phyloP scores from a whole-genome alignment of 164 flowering plant genomes.

The Chloranthus sessilifolius region DNA sequence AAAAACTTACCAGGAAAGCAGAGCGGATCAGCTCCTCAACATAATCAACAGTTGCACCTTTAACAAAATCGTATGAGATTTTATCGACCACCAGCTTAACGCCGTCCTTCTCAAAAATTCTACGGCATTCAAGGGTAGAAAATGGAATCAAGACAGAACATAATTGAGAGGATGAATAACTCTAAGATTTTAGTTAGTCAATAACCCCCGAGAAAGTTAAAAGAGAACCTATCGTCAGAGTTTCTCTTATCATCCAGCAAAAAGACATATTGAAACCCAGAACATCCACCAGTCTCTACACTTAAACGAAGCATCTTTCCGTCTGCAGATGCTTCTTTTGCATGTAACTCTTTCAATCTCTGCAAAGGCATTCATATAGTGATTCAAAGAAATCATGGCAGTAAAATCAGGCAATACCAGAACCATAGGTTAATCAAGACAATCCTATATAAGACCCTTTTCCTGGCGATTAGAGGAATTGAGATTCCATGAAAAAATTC shows the following conservation, averaged over 20 bases:
- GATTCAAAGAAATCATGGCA: neutral
- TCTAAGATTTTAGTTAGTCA: too few species aligned
- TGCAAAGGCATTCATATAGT: conserved; percentile 16
- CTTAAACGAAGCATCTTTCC: conserved; percentile 78
- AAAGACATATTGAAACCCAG: conserved; percentile 93
- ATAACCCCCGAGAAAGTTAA: neutral
- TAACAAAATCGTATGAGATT: conserved; percentile 81
- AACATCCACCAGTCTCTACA: conserved; percentile 96
- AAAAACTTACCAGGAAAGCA: conserved; percentile 44
- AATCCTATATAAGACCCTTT: too few species aligned
- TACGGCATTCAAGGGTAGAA: conserved; percentile 20
- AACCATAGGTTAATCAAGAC: neutral
- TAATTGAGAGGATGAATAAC: neutral
- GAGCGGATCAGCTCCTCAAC: conserved; percentile 82
- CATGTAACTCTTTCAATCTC: conserved; percentile 89
- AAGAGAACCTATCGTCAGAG: conserved; percentile 72
- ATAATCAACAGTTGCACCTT: conserved; percentile 94
- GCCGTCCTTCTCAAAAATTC: conserved; percentile 85
- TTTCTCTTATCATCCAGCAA: conserved; percentile 56
- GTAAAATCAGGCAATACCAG: neutral
- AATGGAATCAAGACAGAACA: conserved; percentile 1
- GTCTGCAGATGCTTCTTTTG: conserved; percentile 35
- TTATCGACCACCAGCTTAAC: conserved; percentile 87
- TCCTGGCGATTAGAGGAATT: too few species aligned
- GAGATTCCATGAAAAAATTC: too few species aligned